phyloP scores from a whole-genome alignment of 495 filamentous ascomycete genomes.

The Trichocladium uniseriatum region DNA sequence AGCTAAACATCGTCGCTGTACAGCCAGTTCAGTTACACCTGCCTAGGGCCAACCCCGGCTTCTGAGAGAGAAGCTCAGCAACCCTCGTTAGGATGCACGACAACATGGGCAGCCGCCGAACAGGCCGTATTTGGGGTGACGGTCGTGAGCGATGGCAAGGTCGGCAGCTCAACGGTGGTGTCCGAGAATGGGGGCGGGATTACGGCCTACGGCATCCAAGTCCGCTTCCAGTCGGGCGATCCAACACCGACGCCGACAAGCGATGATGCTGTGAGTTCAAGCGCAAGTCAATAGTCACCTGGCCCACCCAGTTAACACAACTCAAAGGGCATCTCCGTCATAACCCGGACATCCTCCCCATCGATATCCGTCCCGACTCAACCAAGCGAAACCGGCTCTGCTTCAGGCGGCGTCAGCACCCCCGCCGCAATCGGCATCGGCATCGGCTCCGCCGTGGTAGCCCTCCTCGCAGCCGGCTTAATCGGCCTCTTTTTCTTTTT shows the following conservation, averaged over 20 bases:
- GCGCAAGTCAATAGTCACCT: not conserved
- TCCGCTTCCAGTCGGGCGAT: conserved; percentile 17
- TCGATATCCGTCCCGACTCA: not conserved
- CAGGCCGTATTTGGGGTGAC: conserved; percentile 12
- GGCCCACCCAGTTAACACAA: not conserved
- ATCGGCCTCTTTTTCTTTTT: conserved; percentile 18
- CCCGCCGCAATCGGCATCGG: conserved; percentile 22
- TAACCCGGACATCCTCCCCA: not conserved
- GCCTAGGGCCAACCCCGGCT: not conserved
- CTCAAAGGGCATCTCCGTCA: not conserved
- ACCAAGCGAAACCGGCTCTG: not conserved
- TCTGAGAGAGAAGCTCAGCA: not conserved
- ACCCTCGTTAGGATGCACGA: conserved; percentile 17
- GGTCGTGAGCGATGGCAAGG: conserved; percentile 10
- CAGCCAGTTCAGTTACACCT: conserved; percentile 18
- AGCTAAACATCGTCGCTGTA: not conserved
- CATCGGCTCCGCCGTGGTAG: conserved; percentile 19
- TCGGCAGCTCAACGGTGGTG: conserved; percentile 4
- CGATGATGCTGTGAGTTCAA: conserved; percentile 3
- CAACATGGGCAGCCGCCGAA: conserved; percentile 11
- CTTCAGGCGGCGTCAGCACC: conserved; percentile 15
- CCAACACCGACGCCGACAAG: not conserved
- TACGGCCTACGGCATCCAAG: conserved; percentile 21
- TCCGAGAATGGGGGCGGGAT: conserved; percentile 15
- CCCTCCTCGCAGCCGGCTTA: conserved; percentile 8